A percentile compares a stretch with the other conserved stretches of the same genome.
Evolutionary conservation across 148 eudicot species (phyloP).

Genomic region (Fallopia convolvulus): DNA sequence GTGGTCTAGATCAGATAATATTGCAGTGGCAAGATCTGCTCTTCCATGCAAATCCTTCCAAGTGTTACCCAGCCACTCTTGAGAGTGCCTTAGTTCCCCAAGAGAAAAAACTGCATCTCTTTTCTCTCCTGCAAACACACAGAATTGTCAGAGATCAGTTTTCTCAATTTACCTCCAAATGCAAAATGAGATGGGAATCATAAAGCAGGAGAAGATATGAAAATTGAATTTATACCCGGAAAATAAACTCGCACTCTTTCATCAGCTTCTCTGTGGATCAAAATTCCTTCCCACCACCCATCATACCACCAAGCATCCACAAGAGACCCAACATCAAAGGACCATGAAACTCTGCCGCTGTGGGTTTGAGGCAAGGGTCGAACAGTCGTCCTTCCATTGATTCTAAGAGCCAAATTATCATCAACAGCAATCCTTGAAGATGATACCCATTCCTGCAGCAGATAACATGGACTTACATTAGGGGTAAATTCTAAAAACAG

Average conservation of each 20-base stretch:
- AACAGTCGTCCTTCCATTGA: slow-evolving; percentile 47
- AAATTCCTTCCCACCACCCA: slow-evolving; percentile 97
- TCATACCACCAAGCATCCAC: slow-evolving; percentile 92
- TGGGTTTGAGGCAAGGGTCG: slow-evolving; percentile 35
- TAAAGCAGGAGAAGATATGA: not conserved
- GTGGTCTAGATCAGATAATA: slow-evolving; percentile 16
- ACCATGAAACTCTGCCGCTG: slow-evolving; percentile 18
- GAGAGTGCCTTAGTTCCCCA: slow-evolving; percentile 55
- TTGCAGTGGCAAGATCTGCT: slow-evolving; percentile 41
- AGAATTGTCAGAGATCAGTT: not conserved
- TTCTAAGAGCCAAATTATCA: slow-evolving; percentile 57
- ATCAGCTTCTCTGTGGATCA: slow-evolving; percentile 38
- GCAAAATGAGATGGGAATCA: not conserved
- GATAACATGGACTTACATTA: not conserved
- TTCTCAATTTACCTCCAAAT: not conserved
- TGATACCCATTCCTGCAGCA: slow-evolving; percentile 68
- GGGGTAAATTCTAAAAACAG: not conserved
- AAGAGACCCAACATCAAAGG: slow-evolving; percentile 35
- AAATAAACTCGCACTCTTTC: slow-evolving; percentile 54
- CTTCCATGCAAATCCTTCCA: slow-evolving; percentile 54
- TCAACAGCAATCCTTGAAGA: slow-evolving; percentile 47
- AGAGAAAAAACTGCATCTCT: slow-evolving; percentile 24
- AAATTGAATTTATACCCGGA: slow-evolving; percentile 38
- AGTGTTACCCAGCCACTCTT: slow-evolving; percentile 59
- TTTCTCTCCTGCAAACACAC: slow-evolving; percentile 49